Conservation (phyloP, 768 basidiomycete species). For the Amanita molliuscula region DNA sequence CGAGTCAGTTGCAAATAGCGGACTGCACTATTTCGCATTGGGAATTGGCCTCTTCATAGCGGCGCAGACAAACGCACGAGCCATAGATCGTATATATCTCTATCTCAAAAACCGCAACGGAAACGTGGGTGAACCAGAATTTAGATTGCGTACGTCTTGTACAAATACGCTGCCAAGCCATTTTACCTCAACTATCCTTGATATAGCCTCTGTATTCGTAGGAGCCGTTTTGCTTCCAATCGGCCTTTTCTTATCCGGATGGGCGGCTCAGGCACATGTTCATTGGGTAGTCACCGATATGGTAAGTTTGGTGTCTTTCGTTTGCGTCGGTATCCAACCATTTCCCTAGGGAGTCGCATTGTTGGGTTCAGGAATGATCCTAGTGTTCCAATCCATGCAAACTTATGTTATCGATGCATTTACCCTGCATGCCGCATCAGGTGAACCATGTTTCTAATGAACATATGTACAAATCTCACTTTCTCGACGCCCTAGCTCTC, state of each 20-base stretch:
- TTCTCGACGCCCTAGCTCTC: constrained; percentile 29
- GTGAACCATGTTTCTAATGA: constrained; percentile 17
- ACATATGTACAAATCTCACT: neutral
- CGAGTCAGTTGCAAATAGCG: constrained; percentile 45
- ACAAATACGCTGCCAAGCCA: neutral
- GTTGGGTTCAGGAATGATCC: constrained; percentile 46
- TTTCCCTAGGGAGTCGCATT: constrained; percentile 39
- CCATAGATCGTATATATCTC: constrained; percentile 46
- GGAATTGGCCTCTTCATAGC: constrained; percentile 48
- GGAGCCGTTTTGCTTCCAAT: constrained; percentile 51
- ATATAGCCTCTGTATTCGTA: constrained; percentile 45
- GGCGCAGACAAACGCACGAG: constrained; percentile 43
- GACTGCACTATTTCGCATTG: constrained; percentile 63
- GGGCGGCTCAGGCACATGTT: constrained; percentile 45
- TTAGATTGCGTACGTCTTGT: constrained; percentile 30
- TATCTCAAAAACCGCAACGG: constrained; percentile 38
- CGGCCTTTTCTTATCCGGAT: constrained; percentile 62
- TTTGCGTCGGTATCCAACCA: neutral
- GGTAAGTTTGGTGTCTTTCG: constrained; percentile 24
- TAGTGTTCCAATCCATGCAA: constrained; percentile 52
- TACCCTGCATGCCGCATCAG: constrained; percentile 58
- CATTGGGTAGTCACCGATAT: constrained; percentile 70
- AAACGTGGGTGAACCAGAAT: constrained; percentile 39
- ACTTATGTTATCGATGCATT: constrained; percentile 63
- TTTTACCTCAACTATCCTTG: neutral